phyloP scores from a whole-genome alignment of 352 stramenopile species.

The Halophytophthora batemanensis region DNA sequence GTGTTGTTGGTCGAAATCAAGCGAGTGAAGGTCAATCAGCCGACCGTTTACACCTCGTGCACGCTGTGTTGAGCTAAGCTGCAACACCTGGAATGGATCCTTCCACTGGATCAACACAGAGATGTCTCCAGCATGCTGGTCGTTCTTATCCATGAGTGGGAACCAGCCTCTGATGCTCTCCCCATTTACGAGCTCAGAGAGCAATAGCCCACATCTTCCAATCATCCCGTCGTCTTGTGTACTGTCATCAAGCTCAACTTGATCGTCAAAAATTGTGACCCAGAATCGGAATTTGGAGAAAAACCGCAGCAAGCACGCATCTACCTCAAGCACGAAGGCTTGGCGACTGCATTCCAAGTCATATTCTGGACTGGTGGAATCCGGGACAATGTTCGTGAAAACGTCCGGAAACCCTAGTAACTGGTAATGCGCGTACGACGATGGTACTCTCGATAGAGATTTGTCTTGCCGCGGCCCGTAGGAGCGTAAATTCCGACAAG shows the following conservation, averaged over 20 bases:
- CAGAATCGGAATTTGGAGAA: slow-evolving; percentile 77
- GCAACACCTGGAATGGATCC: slow-evolving; percentile 65
- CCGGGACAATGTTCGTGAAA: slow-evolving; percentile 84
- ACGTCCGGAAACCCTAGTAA: slow-evolving; percentile 85
- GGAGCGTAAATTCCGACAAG: slow-evolving; percentile 49
- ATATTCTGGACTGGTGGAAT: slow-evolving; percentile 67
- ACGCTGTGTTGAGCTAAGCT: slow-evolving; percentile 37
- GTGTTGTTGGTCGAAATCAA: slow-evolving; percentile 75
- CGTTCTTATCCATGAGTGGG: slow-evolving; percentile 51
- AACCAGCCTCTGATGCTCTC: slow-evolving; percentile 75
- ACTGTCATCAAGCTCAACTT: slow-evolving; percentile 34
- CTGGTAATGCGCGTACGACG: slow-evolving; percentile 89
- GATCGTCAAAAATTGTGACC: slow-evolving; percentile 87
- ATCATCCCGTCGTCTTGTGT: slow-evolving; percentile 58
- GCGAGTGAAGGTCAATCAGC: slow-evolving; percentile 41
- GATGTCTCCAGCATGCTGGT: slow-evolving; percentile 59
- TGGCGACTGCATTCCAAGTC: slow-evolving; percentile 64
- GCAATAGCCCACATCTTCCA: slow-evolving; percentile 62
- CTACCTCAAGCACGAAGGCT: slow-evolving; percentile 63
- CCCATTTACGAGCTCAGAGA: slow-evolving; percentile 68
- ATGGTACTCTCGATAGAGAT: slow-evolving; percentile 39
- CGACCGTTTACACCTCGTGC: slow-evolving; percentile 24
- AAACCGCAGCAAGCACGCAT: slow-evolving; percentile 76
- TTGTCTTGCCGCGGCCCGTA: slow-evolving; percentile 37
- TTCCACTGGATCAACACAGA: slow-evolving; percentile 76